Evolutionary conservation across 2,329 filamentous ascomycete genomes (phyloP).

Genomic region (Triangularia verruculosa): DNA sequence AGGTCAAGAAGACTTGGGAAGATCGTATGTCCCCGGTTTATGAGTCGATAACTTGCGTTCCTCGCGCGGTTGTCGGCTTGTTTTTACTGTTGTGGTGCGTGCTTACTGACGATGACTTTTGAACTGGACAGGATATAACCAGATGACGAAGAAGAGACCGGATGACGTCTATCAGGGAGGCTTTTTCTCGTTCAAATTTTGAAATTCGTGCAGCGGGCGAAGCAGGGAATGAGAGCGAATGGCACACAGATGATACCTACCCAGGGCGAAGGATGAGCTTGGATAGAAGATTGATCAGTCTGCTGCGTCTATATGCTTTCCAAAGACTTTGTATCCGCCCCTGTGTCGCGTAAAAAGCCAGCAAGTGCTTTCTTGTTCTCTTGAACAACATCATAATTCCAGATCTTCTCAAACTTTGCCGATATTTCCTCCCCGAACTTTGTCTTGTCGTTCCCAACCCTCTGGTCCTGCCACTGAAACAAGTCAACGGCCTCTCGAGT

Average conservation of each 20-base stretch:
- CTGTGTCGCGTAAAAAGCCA: not conserved
- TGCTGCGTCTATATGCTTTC: not conserved
- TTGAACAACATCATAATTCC: constrained; percentile 36
- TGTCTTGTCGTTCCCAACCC: constrained; percentile 33
- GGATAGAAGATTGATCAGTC: not conserved
- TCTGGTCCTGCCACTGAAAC: constrained; percentile 37
- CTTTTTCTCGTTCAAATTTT: not conserved
- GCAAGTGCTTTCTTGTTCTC: not conserved
- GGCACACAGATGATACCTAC: not conserved
- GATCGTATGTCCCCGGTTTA: constrained; percentile 3
- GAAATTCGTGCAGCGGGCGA: not conserved
- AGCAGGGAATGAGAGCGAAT: not conserved
- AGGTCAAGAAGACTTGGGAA: constrained; percentile 3
- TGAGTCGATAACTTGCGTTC: not conserved
- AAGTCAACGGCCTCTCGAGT: constrained; percentile 39
- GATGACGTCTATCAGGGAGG: not conserved
- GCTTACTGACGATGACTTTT: not conserved
- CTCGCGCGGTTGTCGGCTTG: not conserved
- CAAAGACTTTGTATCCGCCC: not conserved
- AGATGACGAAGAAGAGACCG: not conserved
- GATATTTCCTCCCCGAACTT: constrained; percentile 40
- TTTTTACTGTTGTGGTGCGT: not conserved
- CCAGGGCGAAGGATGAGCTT: not conserved
- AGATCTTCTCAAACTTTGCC: constrained; percentile 35
- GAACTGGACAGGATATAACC: not conserved